Percentiles rank a stretch among this genome's conserved stretches.
Evolutionary conservation across 129 eudicot species (phyloP).

Genomic region (Centaurea solstitialis): DNA sequence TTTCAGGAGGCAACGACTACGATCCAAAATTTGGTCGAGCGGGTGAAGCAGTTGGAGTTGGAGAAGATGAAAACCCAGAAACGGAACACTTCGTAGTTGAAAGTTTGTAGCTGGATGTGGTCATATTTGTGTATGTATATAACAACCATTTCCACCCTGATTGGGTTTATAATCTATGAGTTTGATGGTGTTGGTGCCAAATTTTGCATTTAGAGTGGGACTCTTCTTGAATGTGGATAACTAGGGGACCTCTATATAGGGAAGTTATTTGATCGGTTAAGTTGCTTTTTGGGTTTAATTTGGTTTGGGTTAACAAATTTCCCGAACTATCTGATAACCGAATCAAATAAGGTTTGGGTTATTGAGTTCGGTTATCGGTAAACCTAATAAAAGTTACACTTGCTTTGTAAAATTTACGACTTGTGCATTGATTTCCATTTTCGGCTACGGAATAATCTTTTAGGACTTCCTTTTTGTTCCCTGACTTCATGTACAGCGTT

Average conservation of each 20-base stretch:
- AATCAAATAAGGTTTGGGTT: not conserved
- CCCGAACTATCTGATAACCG: not conserved
- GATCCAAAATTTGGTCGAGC: constrained; percentile 56
- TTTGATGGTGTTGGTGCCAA: constrained; percentile 18
- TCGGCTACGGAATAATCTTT: too few species aligned
- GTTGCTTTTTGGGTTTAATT: not conserved
- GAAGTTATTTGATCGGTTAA: not conserved
- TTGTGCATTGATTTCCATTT: too few species aligned
- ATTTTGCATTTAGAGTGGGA: constrained; percentile 19
- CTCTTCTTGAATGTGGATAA: not conserved
- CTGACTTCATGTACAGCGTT: too few species aligned
- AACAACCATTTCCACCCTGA: not conserved
- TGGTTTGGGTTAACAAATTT: not conserved
- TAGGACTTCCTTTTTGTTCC: too few species aligned
- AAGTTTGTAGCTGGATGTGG: not conserved
- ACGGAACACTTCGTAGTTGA: not conserved
- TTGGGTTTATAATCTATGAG: constrained; percentile 2
- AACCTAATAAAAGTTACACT: too few species aligned
- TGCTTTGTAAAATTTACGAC: too few species aligned
- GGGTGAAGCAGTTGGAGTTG: constrained; percentile 51
- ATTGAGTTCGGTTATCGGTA: too few species aligned
- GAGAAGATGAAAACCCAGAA: constrained; percentile 43
- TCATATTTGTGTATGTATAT: not conserved
- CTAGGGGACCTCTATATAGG: not conserved
- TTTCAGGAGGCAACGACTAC: constrained; percentile 63